Percentiles rank a stretch among this genome's conserved stretches.
Evolutionary conservation across 2,329 filamentous ascomycete genomes (phyloP).

Genomic region (Huntiella moniliformis): DNA sequence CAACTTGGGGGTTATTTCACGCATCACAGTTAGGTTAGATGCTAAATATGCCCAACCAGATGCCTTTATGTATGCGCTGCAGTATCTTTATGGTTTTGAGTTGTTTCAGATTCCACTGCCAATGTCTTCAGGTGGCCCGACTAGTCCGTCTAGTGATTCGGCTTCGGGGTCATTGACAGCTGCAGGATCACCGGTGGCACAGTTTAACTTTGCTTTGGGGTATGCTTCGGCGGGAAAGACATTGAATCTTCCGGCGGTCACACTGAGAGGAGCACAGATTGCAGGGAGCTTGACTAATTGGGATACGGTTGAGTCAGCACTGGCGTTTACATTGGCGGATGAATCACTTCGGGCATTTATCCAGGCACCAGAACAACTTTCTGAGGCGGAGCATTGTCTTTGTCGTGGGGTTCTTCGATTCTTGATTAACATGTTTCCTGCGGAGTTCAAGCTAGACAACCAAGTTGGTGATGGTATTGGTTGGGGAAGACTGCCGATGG

Average conservation of each 20-base stretch:
- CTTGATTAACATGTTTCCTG: constrained; percentile 39
- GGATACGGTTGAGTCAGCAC: constrained; percentile 40
- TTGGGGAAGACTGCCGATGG: constrained; percentile 24
- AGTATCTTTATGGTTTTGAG: constrained; percentile 36
- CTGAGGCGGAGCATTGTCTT: constrained; percentile 33
- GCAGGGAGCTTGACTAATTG: constrained; percentile 39
- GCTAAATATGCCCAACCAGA: constrained; percentile 36
- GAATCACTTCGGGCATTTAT: constrained; percentile 13
- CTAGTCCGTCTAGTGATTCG: constrained; percentile 18
- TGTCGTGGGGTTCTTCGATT: constrained; percentile 39
- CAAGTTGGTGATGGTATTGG: constrained; percentile 19
- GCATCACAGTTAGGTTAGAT: neutral
- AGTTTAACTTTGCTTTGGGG: constrained; percentile 38
- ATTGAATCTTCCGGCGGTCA: constrained; percentile 35
- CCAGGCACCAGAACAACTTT: constrained; percentile 24
- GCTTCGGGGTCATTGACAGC: constrained; percentile 15
- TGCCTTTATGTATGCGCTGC: constrained; percentile 37
- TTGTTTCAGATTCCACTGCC: constrained; percentile 23
- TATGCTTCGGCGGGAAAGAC: constrained; percentile 45
- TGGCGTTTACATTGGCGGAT: constrained; percentile 35
- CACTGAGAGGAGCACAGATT: constrained; percentile 38
- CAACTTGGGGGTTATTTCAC: too few relatives aligned
- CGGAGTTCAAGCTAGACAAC: constrained; percentile 39
- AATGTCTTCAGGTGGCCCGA: constrained; percentile 17
- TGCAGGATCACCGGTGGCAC: constrained; percentile 18